A percentile compares a stretch with the other conserved stretches of the same genome.
Conservation (phyloP, 768 basidiomycete species). For the Amanita molliuscula region DNA sequence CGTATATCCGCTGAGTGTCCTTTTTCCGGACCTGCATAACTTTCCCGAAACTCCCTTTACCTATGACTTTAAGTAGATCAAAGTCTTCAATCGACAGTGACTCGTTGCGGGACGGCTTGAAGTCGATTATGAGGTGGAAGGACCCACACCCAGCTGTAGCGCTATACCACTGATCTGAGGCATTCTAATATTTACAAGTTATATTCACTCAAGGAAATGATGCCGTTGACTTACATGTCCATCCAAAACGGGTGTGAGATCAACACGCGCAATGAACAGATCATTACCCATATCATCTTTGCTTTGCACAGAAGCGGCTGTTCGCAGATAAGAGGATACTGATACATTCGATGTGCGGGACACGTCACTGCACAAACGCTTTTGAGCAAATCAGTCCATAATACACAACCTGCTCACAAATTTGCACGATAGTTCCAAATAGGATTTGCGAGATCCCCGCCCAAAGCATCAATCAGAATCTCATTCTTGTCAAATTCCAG, state of each 20-base stretch:
- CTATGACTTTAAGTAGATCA: constrained; percentile 94
- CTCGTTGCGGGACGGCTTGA: constrained; percentile 78
- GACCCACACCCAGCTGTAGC: constrained; percentile 80
- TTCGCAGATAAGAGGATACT: constrained; percentile 86
- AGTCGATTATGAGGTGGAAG: constrained; percentile 94
- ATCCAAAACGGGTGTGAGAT: constrained; percentile 78
- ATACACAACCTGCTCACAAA: constrained; percentile 55
- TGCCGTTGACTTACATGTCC: constrained; percentile 42
- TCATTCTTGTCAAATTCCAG: constrained; percentile 98
- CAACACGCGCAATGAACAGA: constrained; percentile 85
- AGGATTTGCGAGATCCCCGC: constrained; percentile 83
- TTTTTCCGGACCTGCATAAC: constrained; percentile 99
- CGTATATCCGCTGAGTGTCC: constrained; percentile 96
- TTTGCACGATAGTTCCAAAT: constrained; percentile 95
- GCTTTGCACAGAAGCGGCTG: constrained; percentile 56
- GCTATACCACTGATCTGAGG: constrained; percentile 85
- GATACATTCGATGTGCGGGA: constrained; percentile 89
- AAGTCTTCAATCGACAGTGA: constrained; percentile 93
- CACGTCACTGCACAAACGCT: constrained; percentile 59
- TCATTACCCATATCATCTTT: constrained; percentile 98
- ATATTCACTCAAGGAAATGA: constrained; percentile 1
- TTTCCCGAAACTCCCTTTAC: constrained; percentile 96
- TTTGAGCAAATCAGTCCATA: not conserved
- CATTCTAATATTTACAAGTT: constrained; percentile 36
- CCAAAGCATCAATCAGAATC: constrained; percentile 90